phyloP scores from a whole-genome alignment of 2,329 filamentous ascomycete species.

The Sarocladium kiliense region DNA sequence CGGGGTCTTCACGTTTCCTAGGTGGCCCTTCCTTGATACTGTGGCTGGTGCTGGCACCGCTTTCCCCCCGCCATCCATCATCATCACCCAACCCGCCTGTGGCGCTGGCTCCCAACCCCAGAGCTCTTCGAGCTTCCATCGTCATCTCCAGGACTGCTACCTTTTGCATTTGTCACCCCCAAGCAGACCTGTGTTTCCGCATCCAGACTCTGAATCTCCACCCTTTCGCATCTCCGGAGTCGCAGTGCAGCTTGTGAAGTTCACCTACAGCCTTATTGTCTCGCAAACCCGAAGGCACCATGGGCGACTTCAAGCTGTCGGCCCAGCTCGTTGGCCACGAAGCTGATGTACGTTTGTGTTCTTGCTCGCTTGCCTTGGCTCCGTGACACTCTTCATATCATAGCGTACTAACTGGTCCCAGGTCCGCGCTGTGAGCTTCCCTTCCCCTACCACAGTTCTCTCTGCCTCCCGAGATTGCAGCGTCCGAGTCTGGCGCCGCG shows the following conservation, averaged over 20 bases:
- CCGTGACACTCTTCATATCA: neutral
- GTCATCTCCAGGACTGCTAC: neutral
- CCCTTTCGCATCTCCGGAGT: no score
- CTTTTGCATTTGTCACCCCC: neutral
- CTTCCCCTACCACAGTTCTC: slow-evolving; percentile 64
- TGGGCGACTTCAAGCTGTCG: slow-evolving; percentile 89
- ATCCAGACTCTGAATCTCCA: no score
- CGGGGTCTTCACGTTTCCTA: neutral
- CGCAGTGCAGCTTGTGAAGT: no score
- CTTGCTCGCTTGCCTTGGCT: neutral
- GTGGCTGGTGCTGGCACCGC: neutral
- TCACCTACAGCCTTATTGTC: no score
- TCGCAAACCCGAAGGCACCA: slow-evolving; percentile 28
- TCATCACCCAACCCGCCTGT: slow-evolving; percentile 1
- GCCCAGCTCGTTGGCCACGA: slow-evolving; percentile 85
- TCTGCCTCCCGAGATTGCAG: slow-evolving; percentile 91
- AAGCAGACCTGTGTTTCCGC: neutral
- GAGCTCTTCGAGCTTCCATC: slow-evolving; percentile 9
- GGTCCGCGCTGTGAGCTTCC: slow-evolving; percentile 84
- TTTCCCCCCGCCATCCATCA: neutral
- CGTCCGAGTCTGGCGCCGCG: slow-evolving; percentile 77
- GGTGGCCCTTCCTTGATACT: neutral
- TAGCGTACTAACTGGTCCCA: slow-evolving; percentile 31
- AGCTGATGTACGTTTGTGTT: slow-evolving; percentile 67
- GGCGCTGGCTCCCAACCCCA: neutral